Base-by-base conservation (phyloP, 257 asterid genomes). In the Paraleonurus japonicus region DNA sequence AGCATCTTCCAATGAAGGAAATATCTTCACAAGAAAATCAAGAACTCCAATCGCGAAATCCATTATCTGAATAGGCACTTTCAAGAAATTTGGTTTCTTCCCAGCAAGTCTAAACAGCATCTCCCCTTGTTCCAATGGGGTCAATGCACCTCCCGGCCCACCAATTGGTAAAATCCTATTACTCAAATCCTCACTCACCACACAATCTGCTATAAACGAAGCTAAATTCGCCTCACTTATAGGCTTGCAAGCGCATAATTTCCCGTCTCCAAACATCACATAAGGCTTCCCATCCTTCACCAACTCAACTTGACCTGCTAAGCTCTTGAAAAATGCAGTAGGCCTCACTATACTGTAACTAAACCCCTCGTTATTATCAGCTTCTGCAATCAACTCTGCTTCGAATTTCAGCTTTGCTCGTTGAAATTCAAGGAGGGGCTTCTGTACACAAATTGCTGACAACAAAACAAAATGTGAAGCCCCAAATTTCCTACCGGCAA, bases 391-490 rank as follows among this genome's bases (percentile, higher is more conserved):
- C 78, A 92, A 80, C 65, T 92, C 92, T 0, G 87, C 85, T 85
- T 95, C 98, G 48, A 92, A 86, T 75, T 85, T 95, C 88, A 92
- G 43, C 87, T 95, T 92, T 0, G 99, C 97, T 0, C 92, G 89
- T 41, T 92, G 99, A 61, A 95, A 95, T 70, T 95, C 99, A n/a
- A 95, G 96, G 55, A 95, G 99, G 81, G 98, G 99, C 80, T 95
- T 95, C 51, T 95, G 99, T 60, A 95, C 98, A 73, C 97, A 95
- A 27, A 95, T 92, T 43, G 99, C 99, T 27, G 99, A 95, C 5
- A 95, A 22, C 79, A 95, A 59, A 50, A 95, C 94, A 75, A 95
- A 92, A 83, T 95, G 99, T 10, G 89, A 22, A 30, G 97, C 98
- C 51, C 99, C 99, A 32, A 75, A 87, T 37, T 87, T 88, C 77